phyloP scores from a whole-genome alignment of 78 protist genomes.

The Dictyostelium discoideum region dicty_2.7 NC_007088.5:4810501-4811000 shows the following conservation, averaged over 20 bases:
- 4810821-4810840: neutral
- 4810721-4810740: neutral
- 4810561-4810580: no score
- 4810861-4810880: neutral
- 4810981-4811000: neutral
- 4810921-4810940: neutral
- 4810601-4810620: no score
- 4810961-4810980: neutral
- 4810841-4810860: neutral
- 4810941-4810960: neutral
- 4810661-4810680: no score
- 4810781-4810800: neutral
- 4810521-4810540: neutral
- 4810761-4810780: neutral
- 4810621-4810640: no score
- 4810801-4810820: neutral
- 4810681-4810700: no score
- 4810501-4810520: neutral
- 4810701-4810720: neutral
- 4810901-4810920: neutral
- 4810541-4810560: neutral
- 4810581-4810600: no score
- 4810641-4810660: no score
- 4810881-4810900: slow-evolving; percentile 7
- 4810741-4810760: neutral